phyloP scores from a whole-genome alignment of 2,329 filamentous ascomycete species.

The Chaetomiaceae sp. region DNA sequence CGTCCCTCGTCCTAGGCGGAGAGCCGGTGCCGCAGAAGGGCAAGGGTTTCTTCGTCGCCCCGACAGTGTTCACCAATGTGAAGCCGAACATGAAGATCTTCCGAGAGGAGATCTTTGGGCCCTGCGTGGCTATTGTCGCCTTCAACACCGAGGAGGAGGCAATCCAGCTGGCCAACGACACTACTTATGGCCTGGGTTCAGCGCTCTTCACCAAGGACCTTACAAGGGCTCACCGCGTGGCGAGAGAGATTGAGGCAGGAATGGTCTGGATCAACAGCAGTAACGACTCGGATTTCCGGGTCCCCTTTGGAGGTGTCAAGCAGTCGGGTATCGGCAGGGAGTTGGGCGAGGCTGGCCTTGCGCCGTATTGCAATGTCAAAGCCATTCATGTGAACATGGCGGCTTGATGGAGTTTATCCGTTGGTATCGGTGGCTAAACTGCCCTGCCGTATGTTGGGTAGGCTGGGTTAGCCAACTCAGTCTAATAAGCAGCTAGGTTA shows the following conservation, averaged over 20 bases:
- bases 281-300: slow-evolving; percentile 43
- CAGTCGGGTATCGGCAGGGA: slow-evolving; percentile 34
- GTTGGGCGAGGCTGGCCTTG: slow-evolving; percentile 32
- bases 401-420: too few species aligned
- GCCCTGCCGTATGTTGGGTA: too few species aligned
- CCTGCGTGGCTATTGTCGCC: slow-evolving; percentile 29
- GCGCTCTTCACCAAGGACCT: slow-evolving; percentile 54
- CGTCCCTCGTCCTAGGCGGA: slow-evolving; percentile 55
- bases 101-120: slow-evolving; percentile 34
- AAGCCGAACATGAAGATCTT: slow-evolving; percentile 32
- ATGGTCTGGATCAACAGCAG: slow-evolving; percentile 44
- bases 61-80: slow-evolving; percentile 33
- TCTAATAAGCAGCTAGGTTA: too few species aligned
- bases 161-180: slow-evolving; percentile 36
- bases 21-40: slow-evolving; percentile 49
- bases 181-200: slow-evolving; percentile 50
- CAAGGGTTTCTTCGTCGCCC: slow-evolving; percentile 33
- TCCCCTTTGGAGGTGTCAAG: slow-evolving; percentile 41
- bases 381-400: slow-evolving; percentile 33
- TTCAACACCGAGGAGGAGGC: slow-evolving; percentile 35
- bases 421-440: too few species aligned
- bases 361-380: slow-evolving; percentile 33
- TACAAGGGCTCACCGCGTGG: slow-evolving; percentile 37
- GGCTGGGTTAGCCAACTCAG: too few species aligned
- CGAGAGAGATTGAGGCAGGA: slow-evolving; percentile 52